Evolutionary conservation across 805 yeast genomes (phyloP).

Genomic region (Saccharomycopsis lassenensis): DNA sequence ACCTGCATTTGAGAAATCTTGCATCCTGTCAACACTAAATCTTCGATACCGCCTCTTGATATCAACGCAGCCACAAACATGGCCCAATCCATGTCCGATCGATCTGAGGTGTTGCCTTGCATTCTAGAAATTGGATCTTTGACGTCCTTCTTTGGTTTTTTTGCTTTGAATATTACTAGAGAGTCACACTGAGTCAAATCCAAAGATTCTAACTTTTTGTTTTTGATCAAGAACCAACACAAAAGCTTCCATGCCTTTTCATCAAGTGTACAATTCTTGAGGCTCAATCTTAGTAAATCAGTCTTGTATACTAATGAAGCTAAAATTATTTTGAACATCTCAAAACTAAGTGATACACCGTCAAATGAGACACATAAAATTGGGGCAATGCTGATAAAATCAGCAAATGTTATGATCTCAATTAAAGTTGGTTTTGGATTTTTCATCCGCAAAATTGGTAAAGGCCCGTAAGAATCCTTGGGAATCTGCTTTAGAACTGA

Average conservation of each 20-base stretch:
- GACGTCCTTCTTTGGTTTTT: background rate
- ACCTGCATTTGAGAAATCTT: conserved; percentile 41
- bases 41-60: conserved; percentile 70
- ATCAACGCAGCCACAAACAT: conserved; percentile 65
- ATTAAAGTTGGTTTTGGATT: conserved; percentile 88
- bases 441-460: conserved; percentile 57
- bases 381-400: conserved; percentile 79
- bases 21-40: conserved; percentile 74
- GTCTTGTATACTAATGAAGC: conserved; percentile 28
- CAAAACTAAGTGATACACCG: conserved; percentile 62
- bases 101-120: conserved; percentile 28
- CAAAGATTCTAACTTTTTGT: conserved; percentile 42
- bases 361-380: conserved; percentile 66
- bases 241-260: conserved; percentile 70
- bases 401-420: conserved; percentile 81
- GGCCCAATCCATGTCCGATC: conserved; percentile 79
- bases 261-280: conserved; percentile 71
- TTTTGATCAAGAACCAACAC: conserved; percentile 66
- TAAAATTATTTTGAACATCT: conserved; percentile 51
- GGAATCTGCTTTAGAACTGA: conserved; percentile 78
- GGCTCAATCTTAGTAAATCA: conserved; percentile 59
- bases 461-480: conserved; percentile 64
- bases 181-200: conserved; percentile 50
- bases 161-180: conserved; percentile 22
- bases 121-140: conserved; percentile 23